These are phyloP conservation scores for Plantago rigida DNA, from an alignment of 305 asterid species.

Conservation along the genomic window DNA sequence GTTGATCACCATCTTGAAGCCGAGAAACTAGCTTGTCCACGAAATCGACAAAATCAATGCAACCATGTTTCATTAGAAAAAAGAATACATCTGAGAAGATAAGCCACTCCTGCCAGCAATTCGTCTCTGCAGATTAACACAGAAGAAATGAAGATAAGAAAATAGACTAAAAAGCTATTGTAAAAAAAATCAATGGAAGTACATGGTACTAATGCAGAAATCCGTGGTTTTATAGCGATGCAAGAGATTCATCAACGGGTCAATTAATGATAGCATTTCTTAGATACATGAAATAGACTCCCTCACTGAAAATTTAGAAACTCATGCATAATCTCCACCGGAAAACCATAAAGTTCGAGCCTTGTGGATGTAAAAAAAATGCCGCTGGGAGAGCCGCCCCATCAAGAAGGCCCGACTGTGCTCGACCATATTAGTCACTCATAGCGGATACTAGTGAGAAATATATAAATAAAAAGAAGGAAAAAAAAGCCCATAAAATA, in stretches of 20 bases:
- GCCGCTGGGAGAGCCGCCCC: no score
- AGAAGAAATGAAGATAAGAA: constrained; percentile 11
- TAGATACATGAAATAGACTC: background rate
- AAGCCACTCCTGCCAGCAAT: constrained; percentile 99
- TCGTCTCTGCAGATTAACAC: constrained; percentile 54
- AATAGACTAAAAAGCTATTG: background rate
- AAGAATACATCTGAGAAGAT: constrained; percentile 82
- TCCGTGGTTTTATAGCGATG: constrained; percentile 1
- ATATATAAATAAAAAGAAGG: no score
- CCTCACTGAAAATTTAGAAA: no score
- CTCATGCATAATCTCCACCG: no score
- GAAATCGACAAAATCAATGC: constrained; percentile 90
- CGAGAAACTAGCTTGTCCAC: constrained; percentile 87
- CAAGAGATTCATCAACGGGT: background rate
- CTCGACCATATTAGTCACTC: no score
- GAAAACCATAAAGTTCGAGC: no score
- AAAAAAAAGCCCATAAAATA: background rate
- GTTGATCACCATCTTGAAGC: constrained; percentile 78
- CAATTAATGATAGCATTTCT: background rate
- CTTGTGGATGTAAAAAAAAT: no score
- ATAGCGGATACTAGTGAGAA: no score
- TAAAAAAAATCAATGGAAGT: background rate
- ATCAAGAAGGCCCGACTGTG: no score
- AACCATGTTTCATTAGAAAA: constrained; percentile 90
- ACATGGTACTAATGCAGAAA: constrained; percentile 3